Evolutionary conservation across 345 rosid genomes (phyloP), one percentile per base, ranked within the genome.

Genomic region (Zanthoxylum bungeanum): DNA sequence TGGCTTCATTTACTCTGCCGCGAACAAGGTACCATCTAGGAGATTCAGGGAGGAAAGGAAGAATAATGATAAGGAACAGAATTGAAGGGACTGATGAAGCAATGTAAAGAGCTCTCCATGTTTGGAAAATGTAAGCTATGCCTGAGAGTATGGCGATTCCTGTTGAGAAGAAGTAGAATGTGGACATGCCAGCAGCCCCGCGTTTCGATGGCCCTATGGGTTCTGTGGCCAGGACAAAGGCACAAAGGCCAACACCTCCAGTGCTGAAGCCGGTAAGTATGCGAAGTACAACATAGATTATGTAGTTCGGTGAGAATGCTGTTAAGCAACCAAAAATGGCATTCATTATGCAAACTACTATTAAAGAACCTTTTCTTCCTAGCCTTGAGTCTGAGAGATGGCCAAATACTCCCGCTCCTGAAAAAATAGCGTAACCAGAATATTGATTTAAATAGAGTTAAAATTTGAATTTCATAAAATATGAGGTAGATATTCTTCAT

Each of bases 361-460:
- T 90, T 56, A 92, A 64, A 21, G 98, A 94, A 70, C 98, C 98
- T 84, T 94, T 94, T 80, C 98, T 83, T 71, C 98, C 98, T 16
- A 94, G 83, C 68, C 61, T 79, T 0, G 98, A 94, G 78, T 94
- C 98, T 4, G 98, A 94, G 51, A 92, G 84, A 76, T 94, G 97
- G 8, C 98, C 98, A 72, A 94, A 94, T 40, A 81, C 77, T 63
- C 98, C 97, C 4, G 98, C 98, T 72, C 97, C 98, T 94, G 92
- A 30, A 73, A 55, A 19, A 21, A n/a, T n/a, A n/a, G n/a, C n/a
- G n/a, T n/a, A n/a, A n/a, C n/a, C n/a, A n/a, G n/a, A n/a, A n/a
- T n/a, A n/a, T n/a, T n/a, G n/a, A n/a, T n/a, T n/a, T n/a, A n/a
- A n/a, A n/a, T n/a, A n/a, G n/a, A n/a, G n/a, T n/a, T n/a, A n/a